These are phyloP conservation scores for Pseudohalonectria lignicola DNA, from an alignment of 2,329 filamentous ascomycete species.

Conservation along the genomic window DNA sequence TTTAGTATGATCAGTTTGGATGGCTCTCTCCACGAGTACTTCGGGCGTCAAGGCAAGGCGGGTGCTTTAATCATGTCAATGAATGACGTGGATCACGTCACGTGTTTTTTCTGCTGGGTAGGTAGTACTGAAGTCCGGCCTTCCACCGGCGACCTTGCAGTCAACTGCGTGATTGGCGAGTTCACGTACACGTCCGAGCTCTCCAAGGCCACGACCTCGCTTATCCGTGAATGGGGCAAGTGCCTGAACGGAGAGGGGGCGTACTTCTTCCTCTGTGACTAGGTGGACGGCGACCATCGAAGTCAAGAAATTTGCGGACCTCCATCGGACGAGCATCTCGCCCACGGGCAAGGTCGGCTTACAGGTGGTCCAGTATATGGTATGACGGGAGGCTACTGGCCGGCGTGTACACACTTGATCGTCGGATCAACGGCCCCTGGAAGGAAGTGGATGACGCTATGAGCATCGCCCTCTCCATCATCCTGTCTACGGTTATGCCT, in stretches of 20 bases:
- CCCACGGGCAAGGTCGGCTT: conserved; percentile 24
- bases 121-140: too few relatives aligned
- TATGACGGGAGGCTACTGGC: conserved; percentile 13
- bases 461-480: conserved; percentile 6
- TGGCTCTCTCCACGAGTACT: neutral
- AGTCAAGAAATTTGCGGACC: conserved; percentile 8
- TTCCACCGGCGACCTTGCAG: neutral
- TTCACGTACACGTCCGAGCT: neutral
- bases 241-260: neutral
- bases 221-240: neutral
- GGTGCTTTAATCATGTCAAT: too few relatives aligned
- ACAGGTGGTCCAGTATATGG: conserved; percentile 17
- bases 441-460: conserved; percentile 10
- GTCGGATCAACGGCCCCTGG: conserved; percentile 11
- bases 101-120: too few relatives aligned
- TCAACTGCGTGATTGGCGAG: neutral
- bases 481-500: conserved; percentile 18
- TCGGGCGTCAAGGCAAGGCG: neutral
- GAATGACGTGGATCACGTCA: neutral
- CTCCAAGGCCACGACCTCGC: neutral
- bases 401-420: conserved; percentile 11
- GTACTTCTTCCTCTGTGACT: conserved; percentile 11
- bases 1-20: too few relatives aligned
- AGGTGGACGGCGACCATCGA: conserved; percentile 3
- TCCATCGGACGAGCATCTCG: conserved; percentile 12